A percentile compares a stretch with the other conserved stretches of the same genome.
phyloP scores from a whole-genome alignment of 2,329 filamentous ascomycete genomes.

The Cryphonectria carpinicola region DNA sequence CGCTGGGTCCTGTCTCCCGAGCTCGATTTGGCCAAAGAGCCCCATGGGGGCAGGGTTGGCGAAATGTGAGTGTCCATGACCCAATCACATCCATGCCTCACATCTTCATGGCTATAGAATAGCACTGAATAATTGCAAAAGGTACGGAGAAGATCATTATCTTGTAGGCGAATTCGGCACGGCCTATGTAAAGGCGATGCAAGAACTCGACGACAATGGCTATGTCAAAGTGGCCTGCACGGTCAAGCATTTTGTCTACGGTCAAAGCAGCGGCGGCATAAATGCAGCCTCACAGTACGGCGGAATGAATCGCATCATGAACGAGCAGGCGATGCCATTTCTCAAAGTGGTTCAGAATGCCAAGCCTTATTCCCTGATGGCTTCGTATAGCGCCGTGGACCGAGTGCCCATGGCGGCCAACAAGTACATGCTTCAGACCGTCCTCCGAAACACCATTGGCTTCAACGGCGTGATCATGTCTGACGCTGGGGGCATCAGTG shows the following conservation, averaged over 20 bases:
- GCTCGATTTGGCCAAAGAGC: slow-evolving; percentile 40
- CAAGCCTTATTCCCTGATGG: slow-evolving; percentile 38
- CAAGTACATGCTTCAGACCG: slow-evolving; percentile 37
- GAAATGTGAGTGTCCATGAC: slow-evolving; percentile 29
- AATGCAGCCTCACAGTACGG: slow-evolving; percentile 40
- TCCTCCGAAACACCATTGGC: slow-evolving; percentile 35
- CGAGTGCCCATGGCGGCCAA: slow-evolving; percentile 40
- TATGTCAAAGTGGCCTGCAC: slow-evolving; percentile 42
- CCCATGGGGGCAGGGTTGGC: slow-evolving; percentile 36
- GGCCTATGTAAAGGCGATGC: slow-evolving; percentile 41
- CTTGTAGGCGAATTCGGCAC: slow-evolving; percentile 39
- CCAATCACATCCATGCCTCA: background rate
- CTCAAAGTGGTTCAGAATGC: slow-evolving; percentile 36
- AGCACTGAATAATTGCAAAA: slow-evolving; percentile 13
- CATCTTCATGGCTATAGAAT: too few species aligned
- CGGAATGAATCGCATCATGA: slow-evolving; percentile 41
- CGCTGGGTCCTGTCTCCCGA: slow-evolving; percentile 41
- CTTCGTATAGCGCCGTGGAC: slow-evolving; percentile 39
- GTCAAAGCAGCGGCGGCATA: slow-evolving; percentile 39
- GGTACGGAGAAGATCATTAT: slow-evolving; percentile 40
- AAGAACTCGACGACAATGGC: slow-evolving; percentile 38
- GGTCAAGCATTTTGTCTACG: slow-evolving; percentile 43
- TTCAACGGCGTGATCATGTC: slow-evolving; percentile 42
- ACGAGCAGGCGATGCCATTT: slow-evolving; percentile 38
- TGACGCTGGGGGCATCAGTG: slow-evolving; percentile 37